Conservation (phyloP, 495 filamentous ascomycete species). For the Tuber indicum region DNA sequence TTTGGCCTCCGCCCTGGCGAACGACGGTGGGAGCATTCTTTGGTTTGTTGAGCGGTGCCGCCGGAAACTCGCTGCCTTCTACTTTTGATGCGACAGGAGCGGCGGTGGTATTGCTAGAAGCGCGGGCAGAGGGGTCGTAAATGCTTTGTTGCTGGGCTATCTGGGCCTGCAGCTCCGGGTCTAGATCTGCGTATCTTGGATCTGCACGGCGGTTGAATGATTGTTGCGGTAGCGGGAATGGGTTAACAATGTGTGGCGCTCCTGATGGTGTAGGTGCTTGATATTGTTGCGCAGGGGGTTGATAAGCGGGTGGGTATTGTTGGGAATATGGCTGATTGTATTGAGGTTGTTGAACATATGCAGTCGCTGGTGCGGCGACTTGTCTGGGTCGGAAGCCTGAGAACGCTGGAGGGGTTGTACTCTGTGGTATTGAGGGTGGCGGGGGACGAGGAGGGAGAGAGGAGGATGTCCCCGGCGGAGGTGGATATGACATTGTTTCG, state of each 20-base stretch:
- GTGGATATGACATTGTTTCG: conserved; percentile 81
- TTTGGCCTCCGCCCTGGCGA: conserved; percentile 79
- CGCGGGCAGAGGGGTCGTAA: conserved; percentile 59
- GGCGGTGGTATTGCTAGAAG: conserved; percentile 44
- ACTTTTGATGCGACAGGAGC: conserved; percentile 48
- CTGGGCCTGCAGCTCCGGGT: conserved; percentile 84
- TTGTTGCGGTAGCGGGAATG: conserved; percentile 60
- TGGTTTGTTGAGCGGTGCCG: conserved; percentile 21
- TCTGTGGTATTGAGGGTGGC: conserved; percentile 52
- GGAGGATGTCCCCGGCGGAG: conserved; percentile 74
- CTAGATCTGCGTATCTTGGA: conserved; percentile 50
- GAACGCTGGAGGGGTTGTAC: conserved; percentile 58
- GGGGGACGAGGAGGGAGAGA: conserved; percentile 82
- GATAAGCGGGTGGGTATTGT: conserved; percentile 35
- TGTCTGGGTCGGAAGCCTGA: conserved; percentile 59
- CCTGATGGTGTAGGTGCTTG: conserved; percentile 47
- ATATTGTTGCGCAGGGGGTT: conserved; percentile 28
- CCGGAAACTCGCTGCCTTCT: conserved; percentile 37
- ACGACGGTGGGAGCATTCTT: conserved; percentile 65
- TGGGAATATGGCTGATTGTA: conserved; percentile 23
- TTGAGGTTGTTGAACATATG: conserved; percentile 22
- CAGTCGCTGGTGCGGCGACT: conserved; percentile 48
- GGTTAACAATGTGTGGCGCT: conserved; percentile 75
- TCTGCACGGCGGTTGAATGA: conserved; percentile 33
- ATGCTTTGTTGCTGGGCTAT: conserved; percentile 96